Base-by-base conservation (phyloP, 192 early-diverging fungal species). In the Backusella tuberculispora region DNA sequence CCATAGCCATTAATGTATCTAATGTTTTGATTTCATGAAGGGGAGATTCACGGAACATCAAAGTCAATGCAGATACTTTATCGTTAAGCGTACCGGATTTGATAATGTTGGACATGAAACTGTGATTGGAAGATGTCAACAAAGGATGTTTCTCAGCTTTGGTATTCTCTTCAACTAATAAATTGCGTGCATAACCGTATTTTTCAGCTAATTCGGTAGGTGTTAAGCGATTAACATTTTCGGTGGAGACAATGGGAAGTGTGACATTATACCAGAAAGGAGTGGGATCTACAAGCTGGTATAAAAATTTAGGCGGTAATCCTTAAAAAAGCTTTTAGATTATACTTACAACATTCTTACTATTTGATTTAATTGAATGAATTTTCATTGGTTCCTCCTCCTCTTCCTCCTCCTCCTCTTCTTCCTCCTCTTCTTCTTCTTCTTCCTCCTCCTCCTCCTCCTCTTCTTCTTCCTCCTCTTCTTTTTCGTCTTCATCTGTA, bases 61-160 rank as follows among this genome's bases (percentile, higher is more conserved):
- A 86, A 2, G 96, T 96, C 68, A 99, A 80, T 21, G 97, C 97
- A 19, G 96, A 96, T 34, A 98, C 90, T 73, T 93, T 92, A 88
- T 99, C 98, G 47, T 91, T 94, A 48, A 95, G 80, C 19, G 98
- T 99, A 82, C 98, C 98, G 38, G 94, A 95, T 56, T 89, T 81
- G 80, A 99, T 82, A 43, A 99, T 93, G 53, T 92, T 95, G 19
- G 91, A 83, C 15, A 98, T 87, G 81, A 98, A 99, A 45, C 88
- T 88, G 67, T 87, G 86, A 85, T 99, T 95, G 21, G 95, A 91
- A 4, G 90, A 87, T 12, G 91, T 91, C 45, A 92, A 81, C 37
- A 84, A 84, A 50, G 83, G 82, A 40, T 84, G 81, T 46, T 83
- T 84, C 45, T 88, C 85, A 67, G 87, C 87, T 38, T 78, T 70